phyloP scores from a whole-genome alignment of 192 early-diverging fungal genomes.

The Powellomyces hirtus region DNA sequence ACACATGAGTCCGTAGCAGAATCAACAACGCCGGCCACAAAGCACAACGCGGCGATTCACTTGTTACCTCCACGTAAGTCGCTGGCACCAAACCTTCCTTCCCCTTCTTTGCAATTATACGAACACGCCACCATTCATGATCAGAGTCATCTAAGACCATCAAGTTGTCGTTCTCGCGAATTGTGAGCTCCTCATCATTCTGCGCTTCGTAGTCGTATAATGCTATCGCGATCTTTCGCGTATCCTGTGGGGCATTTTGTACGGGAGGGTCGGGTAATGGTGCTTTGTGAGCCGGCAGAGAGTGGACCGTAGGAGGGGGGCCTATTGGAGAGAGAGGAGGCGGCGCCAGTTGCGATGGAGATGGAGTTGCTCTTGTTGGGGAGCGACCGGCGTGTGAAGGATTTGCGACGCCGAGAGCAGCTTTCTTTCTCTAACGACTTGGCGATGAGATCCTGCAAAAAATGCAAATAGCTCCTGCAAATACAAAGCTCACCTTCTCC shows the following conservation, averaged over 20 bases:
- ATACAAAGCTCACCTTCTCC: too few relatives aligned
- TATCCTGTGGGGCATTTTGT: background rate
- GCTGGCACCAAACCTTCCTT: constrained; percentile 83
- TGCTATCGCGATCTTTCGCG: constrained; percentile 58
- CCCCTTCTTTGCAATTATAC: constrained; percentile 60
- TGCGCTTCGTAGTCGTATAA: constrained; percentile 88
- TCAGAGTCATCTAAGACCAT: constrained; percentile 85
- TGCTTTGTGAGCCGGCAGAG: background rate
- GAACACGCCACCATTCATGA: constrained; percentile 89
- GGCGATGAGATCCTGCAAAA: too few relatives aligned
- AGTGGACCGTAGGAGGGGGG: background rate
- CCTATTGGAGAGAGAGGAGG: background rate
- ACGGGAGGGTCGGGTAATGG: too few relatives aligned
- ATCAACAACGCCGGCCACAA: too few relatives aligned
- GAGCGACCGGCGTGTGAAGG: too few relatives aligned
- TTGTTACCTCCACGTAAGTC: constrained; percentile 86
- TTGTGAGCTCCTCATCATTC: constrained; percentile 78
- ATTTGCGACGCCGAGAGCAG: too few relatives aligned
- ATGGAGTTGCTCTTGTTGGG: too few relatives aligned
- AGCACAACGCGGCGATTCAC: too few relatives aligned
- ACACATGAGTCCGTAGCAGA: too few relatives aligned
- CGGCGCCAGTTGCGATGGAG: background rate
- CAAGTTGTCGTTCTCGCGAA: constrained; percentile 84
- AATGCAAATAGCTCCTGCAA: too few relatives aligned
- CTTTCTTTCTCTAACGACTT: too few relatives aligned